Conservation (phyloP, 129 eudicot genomes). For the Rutidosis leptorrhynchoides region DNA sequence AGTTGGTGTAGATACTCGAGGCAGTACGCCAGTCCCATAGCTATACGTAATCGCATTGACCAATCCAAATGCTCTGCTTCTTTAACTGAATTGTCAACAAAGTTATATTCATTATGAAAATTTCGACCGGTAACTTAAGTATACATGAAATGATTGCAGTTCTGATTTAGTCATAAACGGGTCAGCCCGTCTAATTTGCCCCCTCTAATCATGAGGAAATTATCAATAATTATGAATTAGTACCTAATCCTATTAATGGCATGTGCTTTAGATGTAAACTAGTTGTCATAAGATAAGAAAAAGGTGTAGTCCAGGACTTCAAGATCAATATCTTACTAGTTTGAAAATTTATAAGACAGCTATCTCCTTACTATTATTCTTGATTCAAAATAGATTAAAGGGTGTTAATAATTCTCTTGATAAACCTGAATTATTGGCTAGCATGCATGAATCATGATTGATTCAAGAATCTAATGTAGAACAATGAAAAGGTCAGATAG, state of each 20-base stretch:
- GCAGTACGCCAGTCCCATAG: conserved; percentile 81
- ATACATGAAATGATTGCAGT: background rate
- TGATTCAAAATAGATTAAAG: conserved; percentile 21
- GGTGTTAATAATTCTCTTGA: conserved; percentile 11
- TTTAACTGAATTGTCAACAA: conserved; percentile 42
- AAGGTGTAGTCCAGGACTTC: background rate
- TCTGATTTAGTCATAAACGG: background rate
- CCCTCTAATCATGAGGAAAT: background rate
- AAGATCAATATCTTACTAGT: background rate
- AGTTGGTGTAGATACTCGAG: conserved; percentile 81
- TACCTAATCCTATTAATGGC: conserved; percentile 24
- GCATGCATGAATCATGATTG: conserved; percentile 35
- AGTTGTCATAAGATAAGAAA: conserved; percentile 24
- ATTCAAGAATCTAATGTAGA: conserved; percentile 21
- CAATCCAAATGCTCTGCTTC: conserved; percentile 87
- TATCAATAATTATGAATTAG: conserved; percentile 1
- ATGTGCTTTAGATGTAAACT: conserved; percentile 25
- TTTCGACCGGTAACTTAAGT: background rate
- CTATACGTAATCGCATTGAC: conserved; percentile 60
- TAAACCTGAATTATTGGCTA: conserved; percentile 19
- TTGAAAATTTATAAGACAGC: conserved; percentile 11
- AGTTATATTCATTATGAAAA: background rate
- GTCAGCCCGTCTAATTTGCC: background rate
- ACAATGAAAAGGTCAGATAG: conserved; percentile 18
- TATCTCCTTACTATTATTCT: conserved; percentile 12